phyloP scores from a whole-genome alignment of 805 yeast genomes.

The Blastobotrys mokoenaii region DNA sequence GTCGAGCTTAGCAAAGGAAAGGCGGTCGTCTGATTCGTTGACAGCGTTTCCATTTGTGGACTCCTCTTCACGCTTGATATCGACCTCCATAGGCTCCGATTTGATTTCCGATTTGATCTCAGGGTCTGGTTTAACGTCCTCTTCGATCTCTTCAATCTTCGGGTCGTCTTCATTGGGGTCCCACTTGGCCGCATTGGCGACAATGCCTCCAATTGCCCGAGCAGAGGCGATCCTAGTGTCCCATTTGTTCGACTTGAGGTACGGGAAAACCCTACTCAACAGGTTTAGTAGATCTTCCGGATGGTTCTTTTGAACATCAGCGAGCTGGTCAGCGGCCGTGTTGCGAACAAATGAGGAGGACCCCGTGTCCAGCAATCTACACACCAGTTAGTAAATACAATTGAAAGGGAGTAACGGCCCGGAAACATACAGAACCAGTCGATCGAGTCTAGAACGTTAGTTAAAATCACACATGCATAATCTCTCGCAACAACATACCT shows the following conservation, averaged over 20 bases:
- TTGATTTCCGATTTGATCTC: conserved; percentile 19
- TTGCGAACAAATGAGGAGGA: conserved; percentile 88
- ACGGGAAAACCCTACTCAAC: conserved; percentile 86
- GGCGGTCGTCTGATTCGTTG: conserved; percentile 15
- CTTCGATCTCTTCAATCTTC: conserved; percentile 17
- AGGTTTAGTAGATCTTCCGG: conserved; percentile 85
- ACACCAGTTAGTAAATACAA: background rate
- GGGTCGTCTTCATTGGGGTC: conserved; percentile 51
- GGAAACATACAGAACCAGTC: conserved; percentile 38
- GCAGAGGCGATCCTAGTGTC: conserved; percentile 95
- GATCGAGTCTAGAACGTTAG: conserved; percentile 43
- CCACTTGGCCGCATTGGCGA: conserved; percentile 70
- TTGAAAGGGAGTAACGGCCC: background rate
- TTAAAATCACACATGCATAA: background rate
- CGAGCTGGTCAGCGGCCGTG: conserved; percentile 94
- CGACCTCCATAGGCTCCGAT: background rate
- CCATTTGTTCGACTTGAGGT: conserved; percentile 76
- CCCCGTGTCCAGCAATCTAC: conserved; percentile 69
- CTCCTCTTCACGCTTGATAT: conserved; percentile 23
- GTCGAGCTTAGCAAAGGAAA: conserved; percentile 29
- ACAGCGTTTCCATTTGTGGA: conserved; percentile 22
- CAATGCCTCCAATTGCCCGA: conserved; percentile 88
- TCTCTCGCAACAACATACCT: conserved; percentile 4
- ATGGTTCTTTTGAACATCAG: conserved; percentile 87
- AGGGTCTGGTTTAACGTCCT: conserved; percentile 22